Evolutionary conservation across 208 protist species (phyloP).

Genomic region (Trichomonas vaginalis): DNA sequence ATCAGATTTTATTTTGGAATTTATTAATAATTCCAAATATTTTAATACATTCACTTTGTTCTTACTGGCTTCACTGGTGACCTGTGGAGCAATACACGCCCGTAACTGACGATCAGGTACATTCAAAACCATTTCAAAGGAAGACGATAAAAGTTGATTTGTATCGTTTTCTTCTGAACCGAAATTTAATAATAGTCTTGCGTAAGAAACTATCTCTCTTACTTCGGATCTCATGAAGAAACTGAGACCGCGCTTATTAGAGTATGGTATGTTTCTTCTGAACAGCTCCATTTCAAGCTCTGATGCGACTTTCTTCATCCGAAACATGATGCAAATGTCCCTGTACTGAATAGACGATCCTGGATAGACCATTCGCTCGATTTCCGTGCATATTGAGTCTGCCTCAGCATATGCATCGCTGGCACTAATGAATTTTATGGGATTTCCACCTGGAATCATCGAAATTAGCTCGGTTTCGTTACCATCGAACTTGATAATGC

Average conservation of each 20-base stretch:
- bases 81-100: too few species aligned
- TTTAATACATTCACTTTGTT: background rate
- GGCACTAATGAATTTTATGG: background rate
- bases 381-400: background rate
- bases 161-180: background rate
- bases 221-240: background rate
- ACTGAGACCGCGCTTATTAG: background rate
- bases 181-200: background rate
- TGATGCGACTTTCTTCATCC: background rate
- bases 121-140: background rate
- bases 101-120: background rate
- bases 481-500: background rate
- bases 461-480: background rate
- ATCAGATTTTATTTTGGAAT: background rate
- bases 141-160: background rate
- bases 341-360: background rate
- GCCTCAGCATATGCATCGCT: background rate
- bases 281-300: slow-evolving; percentile 9
- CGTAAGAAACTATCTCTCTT: background rate
- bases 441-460: background rate
- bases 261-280: background rate
- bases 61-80: background rate
- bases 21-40: background rate
- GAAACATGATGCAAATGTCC: background rate
- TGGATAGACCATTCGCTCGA: background rate